Evolutionary conservation across 352 stramenopile species (phyloP), one percentile per base, ranked within the genome.

Genomic region (Pythium graminicola): DNA sequence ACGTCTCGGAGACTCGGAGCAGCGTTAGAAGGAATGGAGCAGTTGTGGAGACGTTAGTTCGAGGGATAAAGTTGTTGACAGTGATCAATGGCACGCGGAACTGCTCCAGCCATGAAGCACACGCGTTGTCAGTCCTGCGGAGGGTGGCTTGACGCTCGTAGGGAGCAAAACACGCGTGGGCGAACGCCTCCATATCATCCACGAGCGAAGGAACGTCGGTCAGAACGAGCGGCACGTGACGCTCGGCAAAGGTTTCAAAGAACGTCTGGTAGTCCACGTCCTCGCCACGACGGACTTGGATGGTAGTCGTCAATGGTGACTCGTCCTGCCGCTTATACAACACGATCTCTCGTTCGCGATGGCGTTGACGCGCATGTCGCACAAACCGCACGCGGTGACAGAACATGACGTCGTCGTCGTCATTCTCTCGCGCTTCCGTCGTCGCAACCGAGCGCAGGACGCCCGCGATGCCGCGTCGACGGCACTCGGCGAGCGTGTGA

Each of bases 1-100:
- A 16, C 3, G 22, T 10, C 20, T 35, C 44, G 7, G 42, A 5
- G 17, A 58, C 4, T 11, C 33, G 33, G 14, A 49, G 3, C 1
- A 86, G 59, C 11, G 66, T 45, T 1, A 74, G 76, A 10, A 79
- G 32, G 16, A 74, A 62, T 9, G 53, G 11, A n/a, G 54, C 33
- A 11, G 57, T 22, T 9, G 64, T 43, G 6, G 68, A 69, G 7
- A 64, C 62, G 36, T 79, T 77, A 6, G 80, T 82, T 20, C 81
- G 72, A 27, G 73, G 68, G 16, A 88, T n/a, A 60, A 84, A 91
- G 63, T 88, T 71, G 61, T 89, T 79, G 1, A 69, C 64, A 14
- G 80, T 54, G 47, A 70, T 72, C 10, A 74, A 44, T 1, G 81
- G 78, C 6, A 91, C 72, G 5, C 59, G 72, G 20, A 89, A 85